Percentiles rank a stretch among this genome's conserved stretches.
phyloP scores from a whole-genome alignment of 208 protist genomes.

The Trichomonas gallinae region DNA sequence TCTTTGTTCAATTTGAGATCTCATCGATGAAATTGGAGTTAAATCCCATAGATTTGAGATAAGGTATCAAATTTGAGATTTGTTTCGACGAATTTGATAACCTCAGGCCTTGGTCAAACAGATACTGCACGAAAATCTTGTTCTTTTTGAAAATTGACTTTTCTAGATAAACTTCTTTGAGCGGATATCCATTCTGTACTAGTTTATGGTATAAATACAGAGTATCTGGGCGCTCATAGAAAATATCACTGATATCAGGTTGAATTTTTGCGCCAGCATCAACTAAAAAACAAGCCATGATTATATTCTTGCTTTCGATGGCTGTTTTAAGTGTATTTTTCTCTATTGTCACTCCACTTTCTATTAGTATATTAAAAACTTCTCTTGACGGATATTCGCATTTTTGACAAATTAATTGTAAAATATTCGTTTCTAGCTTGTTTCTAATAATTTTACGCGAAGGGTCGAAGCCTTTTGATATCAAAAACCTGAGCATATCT shows the following conservation, averaged over 20 bases:
- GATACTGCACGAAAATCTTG: background rate
- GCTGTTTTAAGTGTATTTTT: background rate
- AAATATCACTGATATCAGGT: background rate
- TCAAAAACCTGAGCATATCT: background rate
- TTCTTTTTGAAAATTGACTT: background rate
- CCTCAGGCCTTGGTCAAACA: background rate
- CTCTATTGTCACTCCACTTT: background rate
- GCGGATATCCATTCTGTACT: background rate
- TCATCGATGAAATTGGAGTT: background rate
- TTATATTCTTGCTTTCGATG: background rate
- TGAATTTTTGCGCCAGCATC: background rate
- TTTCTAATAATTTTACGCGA: background rate
- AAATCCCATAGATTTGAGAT: background rate
- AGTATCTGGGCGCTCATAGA: background rate
- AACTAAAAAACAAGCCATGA: background rate
- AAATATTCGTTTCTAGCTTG: background rate
- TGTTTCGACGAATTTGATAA: background rate
- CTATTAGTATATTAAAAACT: background rate
- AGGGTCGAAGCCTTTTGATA: background rate
- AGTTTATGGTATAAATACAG: background rate
- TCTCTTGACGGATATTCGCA: background rate
- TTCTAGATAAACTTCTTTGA: background rate
- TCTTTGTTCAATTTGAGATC: background rate
- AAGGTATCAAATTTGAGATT: background rate
- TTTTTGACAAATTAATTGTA: background rate